Conservation (phyloP, 2,329 filamentous ascomycete species). For the Aureobasidium melanogenum region DNA sequence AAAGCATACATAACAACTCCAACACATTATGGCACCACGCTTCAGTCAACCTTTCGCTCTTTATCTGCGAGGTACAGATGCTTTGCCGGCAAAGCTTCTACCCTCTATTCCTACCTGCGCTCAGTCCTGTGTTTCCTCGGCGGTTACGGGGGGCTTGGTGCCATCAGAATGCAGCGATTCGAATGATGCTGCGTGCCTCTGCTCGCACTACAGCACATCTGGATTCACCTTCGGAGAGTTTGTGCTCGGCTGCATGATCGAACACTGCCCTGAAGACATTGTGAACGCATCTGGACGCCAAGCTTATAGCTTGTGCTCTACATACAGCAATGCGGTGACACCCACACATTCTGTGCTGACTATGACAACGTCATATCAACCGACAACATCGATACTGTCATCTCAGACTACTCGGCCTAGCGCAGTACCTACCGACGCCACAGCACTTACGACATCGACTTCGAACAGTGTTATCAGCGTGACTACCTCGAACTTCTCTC, state of each 20-base stretch:
- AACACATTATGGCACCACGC: not conserved
- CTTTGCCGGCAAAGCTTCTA: conserved; percentile 11
- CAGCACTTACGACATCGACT: not conserved
- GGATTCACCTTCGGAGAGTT: conserved; percentile 27
- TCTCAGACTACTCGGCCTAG: not conserved
- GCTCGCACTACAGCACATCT: conserved; percentile 22
- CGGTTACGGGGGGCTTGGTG: conserved; percentile 18
- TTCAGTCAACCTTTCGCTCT: not conserved
- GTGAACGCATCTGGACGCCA: not conserved
- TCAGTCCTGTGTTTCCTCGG: conserved; percentile 20
- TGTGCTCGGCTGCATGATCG: conserved; percentile 16
- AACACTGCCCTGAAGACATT: conserved; percentile 14
- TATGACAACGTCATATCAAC: conserved; percentile 9
- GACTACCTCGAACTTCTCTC: not conserved
- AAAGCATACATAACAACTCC: not conserved
- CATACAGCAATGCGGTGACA: conserved; percentile 17
- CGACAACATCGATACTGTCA: not conserved
- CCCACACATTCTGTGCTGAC: conserved; percentile 22
- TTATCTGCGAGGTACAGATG: not conserved
- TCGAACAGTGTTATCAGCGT: not conserved
- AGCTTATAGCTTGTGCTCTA: conserved; percentile 23
- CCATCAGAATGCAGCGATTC: conserved; percentile 13
- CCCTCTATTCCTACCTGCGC: conserved; percentile 22
- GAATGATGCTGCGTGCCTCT: conserved; percentile 22
- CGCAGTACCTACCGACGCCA: not conserved